Base-by-base conservation (phyloP, 306 rosid species). In the Biancaea sappan region DNA sequence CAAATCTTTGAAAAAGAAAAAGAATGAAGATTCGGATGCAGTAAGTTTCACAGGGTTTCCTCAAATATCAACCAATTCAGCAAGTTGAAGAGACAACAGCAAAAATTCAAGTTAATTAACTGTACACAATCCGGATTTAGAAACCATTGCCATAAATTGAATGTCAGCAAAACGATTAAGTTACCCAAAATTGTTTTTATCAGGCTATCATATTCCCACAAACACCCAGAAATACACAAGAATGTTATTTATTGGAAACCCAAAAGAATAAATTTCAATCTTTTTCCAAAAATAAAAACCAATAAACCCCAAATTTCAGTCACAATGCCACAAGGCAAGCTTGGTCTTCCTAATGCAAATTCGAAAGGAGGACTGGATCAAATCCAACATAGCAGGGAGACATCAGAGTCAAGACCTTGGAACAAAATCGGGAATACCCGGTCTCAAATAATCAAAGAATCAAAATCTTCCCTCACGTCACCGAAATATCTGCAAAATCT, bases 391-490 rank as follows among this genome's bases (percentile, higher is more conserved):
- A 69, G 60, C 47, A 64, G 69, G 28, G 59, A 25, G 63, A 54
- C 24, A 75, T 78, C 46, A 3, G 46, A 78, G 68, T 65, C 32
- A 43, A 73, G 74, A 78, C 66, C 74, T 74, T 41, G 75, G 73
- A 69, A 63, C 82, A 88, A 84, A 90, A 82, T 70, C 34, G 51
- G 69, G 63, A 83, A 59, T 66, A 76, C 41, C 19, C 44, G 47
- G 79, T 58, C 54, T 41, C 59, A 66, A 63, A 31, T 21, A 47
- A 69, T 40, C 77, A 66, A 76, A 65, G 66, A 43, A 51, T 41
- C 61, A 57, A 56, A 47, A 4, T 66, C 50, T 59, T 22, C 4
- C 71, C 74, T 64, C 74, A 25, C 53, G 67, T 75, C 85, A 78
- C 72, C 72, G 60, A 40, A 73, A 82, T 69, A 62, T 67, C 73